Percentiles rank a stretch among this genome's conserved stretches.
phyloP scores from a whole-genome alignment of 306 rosid genomes.

The Phaseolus lunatus region DNA sequence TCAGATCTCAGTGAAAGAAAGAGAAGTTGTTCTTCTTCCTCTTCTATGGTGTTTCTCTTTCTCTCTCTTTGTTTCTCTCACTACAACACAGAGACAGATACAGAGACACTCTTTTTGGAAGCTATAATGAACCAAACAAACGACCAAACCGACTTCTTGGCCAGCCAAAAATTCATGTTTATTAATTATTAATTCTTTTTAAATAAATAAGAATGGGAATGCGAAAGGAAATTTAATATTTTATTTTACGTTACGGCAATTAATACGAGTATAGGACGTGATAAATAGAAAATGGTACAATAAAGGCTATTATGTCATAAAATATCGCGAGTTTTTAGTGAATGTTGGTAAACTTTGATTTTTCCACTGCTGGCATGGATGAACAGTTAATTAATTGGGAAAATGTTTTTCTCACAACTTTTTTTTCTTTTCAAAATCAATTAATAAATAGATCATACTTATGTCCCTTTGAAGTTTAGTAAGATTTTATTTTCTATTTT shows the following conservation, averaged over 20 bases:
- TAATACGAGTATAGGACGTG: not conserved
- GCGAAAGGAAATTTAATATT: not conserved
- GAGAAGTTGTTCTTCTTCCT: not conserved
- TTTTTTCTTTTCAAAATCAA: no score
- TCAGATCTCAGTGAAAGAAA: constrained; percentile 51
- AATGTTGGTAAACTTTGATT: not conserved
- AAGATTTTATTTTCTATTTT: no score
- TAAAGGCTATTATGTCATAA: constrained; percentile 28
- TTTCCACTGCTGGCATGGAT: not conserved
- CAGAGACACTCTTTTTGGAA: constrained; percentile 12
- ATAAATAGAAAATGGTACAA: constrained; percentile 9
- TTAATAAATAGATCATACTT: no score
- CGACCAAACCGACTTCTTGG: constrained; percentile 8
- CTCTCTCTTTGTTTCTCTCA: not conserved
- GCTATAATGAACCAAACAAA: constrained; percentile 39
- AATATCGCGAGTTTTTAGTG: not conserved
- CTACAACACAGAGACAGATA: constrained; percentile 5
- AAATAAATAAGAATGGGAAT: not conserved
- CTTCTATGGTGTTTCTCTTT: not conserved
- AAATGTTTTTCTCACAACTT: not conserved
- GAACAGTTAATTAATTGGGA: no score
- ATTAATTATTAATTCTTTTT: not conserved
- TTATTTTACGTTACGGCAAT: not conserved
- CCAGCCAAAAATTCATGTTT: not conserved
- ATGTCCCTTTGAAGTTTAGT: no score